A percentile compares a stretch with the other conserved stretches of the same genome.
phyloP scores from a whole-genome alignment of 2,329 filamentous ascomycete genomes.

The Neobulgaria alba region DNA sequence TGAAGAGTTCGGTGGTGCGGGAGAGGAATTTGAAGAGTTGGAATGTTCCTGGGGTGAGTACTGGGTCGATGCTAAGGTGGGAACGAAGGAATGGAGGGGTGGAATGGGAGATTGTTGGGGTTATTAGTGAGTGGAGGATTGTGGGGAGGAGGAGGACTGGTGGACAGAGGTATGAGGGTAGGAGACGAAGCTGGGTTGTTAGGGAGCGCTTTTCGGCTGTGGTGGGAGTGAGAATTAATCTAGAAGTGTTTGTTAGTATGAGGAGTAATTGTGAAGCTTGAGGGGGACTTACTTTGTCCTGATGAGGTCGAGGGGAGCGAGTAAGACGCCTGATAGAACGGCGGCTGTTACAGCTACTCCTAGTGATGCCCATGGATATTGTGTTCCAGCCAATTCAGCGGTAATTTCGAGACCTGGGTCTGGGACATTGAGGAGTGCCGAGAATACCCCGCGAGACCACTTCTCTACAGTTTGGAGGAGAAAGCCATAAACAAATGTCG shows the following conservation, averaged over 20 bases:
- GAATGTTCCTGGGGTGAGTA: slow-evolving; percentile 73
- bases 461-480: slow-evolving; percentile 81
- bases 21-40: slow-evolving; percentile 74
- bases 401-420: slow-evolving; percentile 59
- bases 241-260: slow-evolving; percentile 30
- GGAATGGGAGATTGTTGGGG: slow-evolving; percentile 72
- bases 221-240: slow-evolving; percentile 77
- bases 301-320: slow-evolving; percentile 83
- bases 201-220: slow-evolving; percentile 70
- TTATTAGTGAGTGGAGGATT: slow-evolving; percentile 74
- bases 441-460: slow-evolving; percentile 85
- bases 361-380: slow-evolving; percentile 74
- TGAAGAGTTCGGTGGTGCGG: slow-evolving; percentile 69
- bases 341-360: slow-evolving; percentile 59
- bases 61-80: slow-evolving; percentile 74
- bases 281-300: slow-evolving; percentile 51
- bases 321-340: slow-evolving; percentile 66
- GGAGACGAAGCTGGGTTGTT: slow-evolving; percentile 58
- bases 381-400: slow-evolving; percentile 59
- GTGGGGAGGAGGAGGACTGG: slow-evolving; percentile 71
- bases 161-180: slow-evolving; percentile 71
- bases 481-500: slow-evolving; percentile 84
- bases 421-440: slow-evolving; percentile 81
- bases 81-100: slow-evolving; percentile 79
- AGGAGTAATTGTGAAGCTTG: neutral